Percentiles rank a stretch among this genome's conserved stretches.
These are phyloP conservation scores for Alternaria ethzedia DNA, from an alignment of 2,329 filamentous ascomycete species.

Conservation along the genomic window DNA sequence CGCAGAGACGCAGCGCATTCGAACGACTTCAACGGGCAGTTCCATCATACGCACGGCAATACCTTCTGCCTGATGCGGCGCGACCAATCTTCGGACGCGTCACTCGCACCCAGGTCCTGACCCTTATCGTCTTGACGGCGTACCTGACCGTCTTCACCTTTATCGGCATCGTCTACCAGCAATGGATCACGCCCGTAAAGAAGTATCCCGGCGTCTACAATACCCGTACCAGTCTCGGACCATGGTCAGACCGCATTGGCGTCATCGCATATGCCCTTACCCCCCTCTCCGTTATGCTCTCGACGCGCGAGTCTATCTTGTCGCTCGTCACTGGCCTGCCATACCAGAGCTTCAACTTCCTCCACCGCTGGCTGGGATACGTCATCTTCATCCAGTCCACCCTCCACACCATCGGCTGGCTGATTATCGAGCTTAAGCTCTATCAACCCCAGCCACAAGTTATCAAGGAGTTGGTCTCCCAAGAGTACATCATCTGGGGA, in stretches of 20 bases:
- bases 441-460: slow-evolving; percentile 74
- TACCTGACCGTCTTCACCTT: slow-evolving; percentile 72
- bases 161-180: slow-evolving; percentile 70
- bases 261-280: slow-evolving; percentile 76
- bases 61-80: slow-evolving; percentile 67
- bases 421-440: slow-evolving; percentile 67
- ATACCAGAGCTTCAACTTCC: slow-evolving; percentile 75
- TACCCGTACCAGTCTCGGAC: slow-evolving; percentile 69
- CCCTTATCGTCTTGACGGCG: slow-evolving; percentile 62
- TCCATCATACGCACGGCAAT: slow-evolving; percentile 53
- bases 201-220: slow-evolving; percentile 62
- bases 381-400: slow-evolving; percentile 72
- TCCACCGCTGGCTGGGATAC: slow-evolving; percentile 69
- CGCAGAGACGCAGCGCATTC: slow-evolving; percentile 28
- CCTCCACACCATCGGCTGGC: slow-evolving; percentile 74
- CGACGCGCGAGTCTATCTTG: slow-evolving; percentile 73
- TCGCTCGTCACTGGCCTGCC: slow-evolving; percentile 74
- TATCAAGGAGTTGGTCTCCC: slow-evolving; percentile 63
- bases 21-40: slow-evolving; percentile 46
- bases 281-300: slow-evolving; percentile 70
- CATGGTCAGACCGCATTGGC: slow-evolving; percentile 73
- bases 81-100: slow-evolving; percentile 69
- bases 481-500: slow-evolving; percentile 77
- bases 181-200: slow-evolving; percentile 73
- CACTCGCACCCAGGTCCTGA: slow-evolving; percentile 70